phyloP scores from a whole-genome alignment of 176 grass and related monocot genomes.

The Triticum dicoccoides region DNA sequence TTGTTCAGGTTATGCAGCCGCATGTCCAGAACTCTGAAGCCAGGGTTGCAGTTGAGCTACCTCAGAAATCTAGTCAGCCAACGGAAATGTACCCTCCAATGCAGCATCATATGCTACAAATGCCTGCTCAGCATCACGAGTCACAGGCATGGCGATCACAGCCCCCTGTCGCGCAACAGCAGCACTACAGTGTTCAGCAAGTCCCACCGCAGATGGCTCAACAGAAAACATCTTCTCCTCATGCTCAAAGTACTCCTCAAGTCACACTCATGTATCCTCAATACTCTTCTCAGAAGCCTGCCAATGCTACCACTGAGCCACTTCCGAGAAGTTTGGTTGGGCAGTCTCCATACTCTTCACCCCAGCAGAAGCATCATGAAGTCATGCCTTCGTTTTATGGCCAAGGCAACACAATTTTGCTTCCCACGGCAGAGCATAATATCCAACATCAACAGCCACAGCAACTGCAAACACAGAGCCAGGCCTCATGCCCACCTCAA shows the following conservation, averaged over 20 bases:
- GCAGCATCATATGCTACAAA: constrained; percentile 52
- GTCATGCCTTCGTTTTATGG: constrained; percentile 55
- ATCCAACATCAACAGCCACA: constrained; percentile 45
- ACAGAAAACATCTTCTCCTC: constrained; percentile 52
- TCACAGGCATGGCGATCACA: constrained; percentile 51
- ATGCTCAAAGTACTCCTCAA: constrained; percentile 63
- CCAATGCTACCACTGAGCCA: constrained; percentile 50
- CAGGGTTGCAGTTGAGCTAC: constrained; percentile 32
- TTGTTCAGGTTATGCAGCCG: constrained; percentile 54
- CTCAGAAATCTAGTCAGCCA: constrained; percentile 35
- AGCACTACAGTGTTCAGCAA: constrained; percentile 57
- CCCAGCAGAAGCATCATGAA: constrained; percentile 61
- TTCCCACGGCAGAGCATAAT: constrained; percentile 40
- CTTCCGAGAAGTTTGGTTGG: constrained; percentile 45
- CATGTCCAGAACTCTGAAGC: constrained; percentile 55
- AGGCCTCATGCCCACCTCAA: constrained; percentile 45
- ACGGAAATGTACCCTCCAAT: constrained; percentile 36
- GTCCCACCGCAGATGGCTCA: constrained; percentile 35
- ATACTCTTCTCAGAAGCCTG: constrained; percentile 61
- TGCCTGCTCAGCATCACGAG: constrained; percentile 43
- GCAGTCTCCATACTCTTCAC: constrained; percentile 55
- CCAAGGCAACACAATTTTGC: constrained; percentile 56
- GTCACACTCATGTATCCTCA: constrained; percentile 59
- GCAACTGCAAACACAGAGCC: constrained; percentile 32
- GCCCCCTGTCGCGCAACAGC: constrained; percentile 41